These are phyloP conservation scores for Catharanthus roseus DNA, from an alignment of 257 asterid species.

Conservation along the genomic window DNA sequence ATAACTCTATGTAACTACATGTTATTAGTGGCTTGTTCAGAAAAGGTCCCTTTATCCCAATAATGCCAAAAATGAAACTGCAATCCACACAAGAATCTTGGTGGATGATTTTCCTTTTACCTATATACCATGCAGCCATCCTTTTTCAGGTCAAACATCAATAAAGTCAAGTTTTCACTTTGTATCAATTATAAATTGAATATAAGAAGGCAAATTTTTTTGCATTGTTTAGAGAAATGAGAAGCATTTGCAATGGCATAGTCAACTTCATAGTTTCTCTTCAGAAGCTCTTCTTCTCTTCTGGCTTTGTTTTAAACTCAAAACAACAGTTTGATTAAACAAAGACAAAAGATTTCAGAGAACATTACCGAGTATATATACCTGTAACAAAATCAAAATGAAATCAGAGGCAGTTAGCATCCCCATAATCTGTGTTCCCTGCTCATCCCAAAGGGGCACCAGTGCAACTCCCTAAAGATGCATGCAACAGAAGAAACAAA, in stretches of 20 bases:
- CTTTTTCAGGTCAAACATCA: not conserved
- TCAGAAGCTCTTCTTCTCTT: not conserved
- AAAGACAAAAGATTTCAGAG: not conserved
- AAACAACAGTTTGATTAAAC: not conserved
- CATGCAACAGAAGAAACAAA: slow-evolving; percentile 16
- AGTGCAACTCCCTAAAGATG: slow-evolving; percentile 39
- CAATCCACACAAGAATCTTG: not conserved
- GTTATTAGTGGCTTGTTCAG: not conserved
- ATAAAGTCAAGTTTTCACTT: not conserved
- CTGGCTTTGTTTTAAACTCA: slow-evolving; percentile 4
- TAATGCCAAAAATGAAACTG: not conserved
- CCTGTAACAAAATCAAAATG: slow-evolving; percentile 58
- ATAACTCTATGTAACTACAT: not conserved
- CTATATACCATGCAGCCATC: not conserved
- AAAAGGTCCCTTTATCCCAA: not conserved
- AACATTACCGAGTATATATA: slow-evolving; percentile 9
- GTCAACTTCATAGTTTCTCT: not conserved
- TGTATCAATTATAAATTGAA: not conserved
- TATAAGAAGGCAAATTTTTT: not conserved
- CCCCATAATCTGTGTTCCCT: slow-evolving; percentile 38
- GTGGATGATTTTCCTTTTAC: not conserved
- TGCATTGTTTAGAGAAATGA: not conserved
- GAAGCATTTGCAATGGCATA: not conserved
- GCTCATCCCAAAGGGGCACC: slow-evolving; percentile 58
- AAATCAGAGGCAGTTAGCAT: slow-evolving; percentile 75